Evolutionary conservation across 139 green algal species (phyloP).

Genomic region (Chlamydomonas schloesseri): DNA sequence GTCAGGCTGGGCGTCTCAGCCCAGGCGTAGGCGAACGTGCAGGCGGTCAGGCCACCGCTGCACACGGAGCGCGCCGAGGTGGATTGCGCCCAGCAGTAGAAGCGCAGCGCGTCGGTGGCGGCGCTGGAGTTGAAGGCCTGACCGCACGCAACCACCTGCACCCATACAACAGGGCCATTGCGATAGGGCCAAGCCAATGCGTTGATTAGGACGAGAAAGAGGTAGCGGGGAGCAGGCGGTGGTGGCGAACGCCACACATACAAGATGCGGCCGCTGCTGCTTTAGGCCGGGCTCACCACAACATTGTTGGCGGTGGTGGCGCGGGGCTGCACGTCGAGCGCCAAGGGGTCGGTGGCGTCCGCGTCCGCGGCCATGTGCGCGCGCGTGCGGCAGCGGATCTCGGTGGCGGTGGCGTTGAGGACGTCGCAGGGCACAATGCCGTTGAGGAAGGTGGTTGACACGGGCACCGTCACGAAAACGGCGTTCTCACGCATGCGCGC

Average conservation of each 20-base stretch:
- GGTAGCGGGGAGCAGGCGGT: too few relatives aligned
- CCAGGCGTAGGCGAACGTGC: neutral
- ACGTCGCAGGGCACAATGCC: constrained; percentile 37
- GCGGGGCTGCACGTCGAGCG: neutral
- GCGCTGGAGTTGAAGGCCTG: neutral
- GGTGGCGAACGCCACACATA: too few relatives aligned
- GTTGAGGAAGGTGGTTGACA: constrained; percentile 42
- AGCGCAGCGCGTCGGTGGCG: neutral
- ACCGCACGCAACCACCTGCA: neutral
- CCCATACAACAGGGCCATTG: too few relatives aligned
- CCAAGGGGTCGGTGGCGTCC: constrained; percentile 8
- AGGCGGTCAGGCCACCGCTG: neutral
- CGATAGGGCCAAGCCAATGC: too few relatives aligned
- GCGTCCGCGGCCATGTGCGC: constrained; percentile 30
- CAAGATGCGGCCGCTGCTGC: too few relatives aligned
- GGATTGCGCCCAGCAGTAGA: neutral
- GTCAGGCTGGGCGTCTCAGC: neutral
- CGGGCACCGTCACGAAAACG: constrained; percentile 38
- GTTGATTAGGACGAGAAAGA: too few relatives aligned
- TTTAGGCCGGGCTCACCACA: neutral
- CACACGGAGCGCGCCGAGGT: neutral
- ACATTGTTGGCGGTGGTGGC: neutral
- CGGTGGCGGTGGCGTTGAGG: neutral
- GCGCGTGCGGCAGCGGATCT: constrained; percentile 21
- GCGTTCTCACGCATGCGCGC: neutral